A percentile compares a stretch with the other conserved stretches of the same genome.
phyloP scores from a whole-genome alignment of 306 rosid genomes.

The Dicorynia guianensis region DNA sequence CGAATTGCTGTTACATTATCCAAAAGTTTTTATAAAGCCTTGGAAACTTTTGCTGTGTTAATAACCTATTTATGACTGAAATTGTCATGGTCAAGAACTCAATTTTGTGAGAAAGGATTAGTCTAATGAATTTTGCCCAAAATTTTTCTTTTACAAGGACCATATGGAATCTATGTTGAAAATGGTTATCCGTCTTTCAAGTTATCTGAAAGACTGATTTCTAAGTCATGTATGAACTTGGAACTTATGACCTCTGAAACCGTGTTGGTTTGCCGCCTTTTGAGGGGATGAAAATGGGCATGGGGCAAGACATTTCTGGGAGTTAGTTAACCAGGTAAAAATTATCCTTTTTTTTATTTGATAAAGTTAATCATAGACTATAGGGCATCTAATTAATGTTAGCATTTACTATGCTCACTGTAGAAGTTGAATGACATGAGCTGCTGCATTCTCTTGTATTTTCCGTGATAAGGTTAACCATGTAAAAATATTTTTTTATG shows the following conservation, averaged over 20 bases:
- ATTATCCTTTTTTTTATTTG: neutral
- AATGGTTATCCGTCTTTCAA: neutral
- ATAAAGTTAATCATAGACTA: neutral
- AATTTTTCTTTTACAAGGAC: neutral
- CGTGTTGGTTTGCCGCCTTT: neutral
- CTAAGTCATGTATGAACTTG: neutral
- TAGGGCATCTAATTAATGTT: neutral
- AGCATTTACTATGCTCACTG: neutral
- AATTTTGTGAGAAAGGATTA: neutral
- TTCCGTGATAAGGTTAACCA: no score
- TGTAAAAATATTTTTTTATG: no score
- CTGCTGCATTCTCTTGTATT: neutral
- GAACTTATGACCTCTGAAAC: neutral
- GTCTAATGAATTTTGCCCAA: neutral
- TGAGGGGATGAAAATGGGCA: no score
- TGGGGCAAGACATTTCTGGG: neutral
- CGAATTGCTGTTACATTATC: no score
- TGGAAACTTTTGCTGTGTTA: no score
- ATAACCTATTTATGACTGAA: no score
- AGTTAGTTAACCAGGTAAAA: neutral
- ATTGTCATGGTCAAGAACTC: no score
- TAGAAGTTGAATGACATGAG: neutral
- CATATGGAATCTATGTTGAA: neutral
- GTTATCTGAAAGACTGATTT: neutral
- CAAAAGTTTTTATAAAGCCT: no score